A percentile compares a stretch with the other conserved stretches of the same genome.
Evolutionary conservation across 305 asterid species (phyloP).

Genomic region (Solanum hybrid): DNA sequence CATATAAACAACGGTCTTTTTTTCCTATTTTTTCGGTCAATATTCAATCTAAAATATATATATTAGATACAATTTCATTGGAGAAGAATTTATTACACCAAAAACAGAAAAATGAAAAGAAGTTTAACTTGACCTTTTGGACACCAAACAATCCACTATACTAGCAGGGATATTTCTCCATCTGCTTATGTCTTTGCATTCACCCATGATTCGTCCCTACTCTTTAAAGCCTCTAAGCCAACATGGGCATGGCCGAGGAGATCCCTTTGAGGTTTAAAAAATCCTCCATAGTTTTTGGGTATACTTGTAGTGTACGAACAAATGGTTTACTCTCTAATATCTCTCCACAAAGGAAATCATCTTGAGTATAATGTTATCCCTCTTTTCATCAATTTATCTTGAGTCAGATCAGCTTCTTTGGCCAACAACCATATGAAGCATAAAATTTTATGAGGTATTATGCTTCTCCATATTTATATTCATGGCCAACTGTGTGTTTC

Average conservation of each 20-base stretch:
- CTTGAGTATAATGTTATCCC: not conserved
- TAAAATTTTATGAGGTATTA: not conserved
- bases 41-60: not conserved
- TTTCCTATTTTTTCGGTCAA: not conserved
- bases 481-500: not conserved
- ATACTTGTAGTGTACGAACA: not conserved
- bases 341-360: not conserved
- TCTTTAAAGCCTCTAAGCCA: not conserved
- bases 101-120: not conserved
- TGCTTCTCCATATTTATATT: not conserved
- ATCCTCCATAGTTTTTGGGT: not conserved
- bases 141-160: not conserved
- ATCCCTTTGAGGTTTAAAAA: not conserved
- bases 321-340: not conserved
- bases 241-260: not conserved
- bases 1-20: not conserved
- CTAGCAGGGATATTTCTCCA: not conserved
- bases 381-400: not conserved
- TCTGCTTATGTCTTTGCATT: not conserved
- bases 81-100: not conserved
- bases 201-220: not conserved
- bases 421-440: not conserved
- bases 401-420: not conserved
- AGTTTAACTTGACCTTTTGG: not conserved
- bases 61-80: too few species aligned